Conservation (phyloP, 2,329 filamentous ascomycete genomes). For the Teratosphaeriaceae sp. region DNA sequence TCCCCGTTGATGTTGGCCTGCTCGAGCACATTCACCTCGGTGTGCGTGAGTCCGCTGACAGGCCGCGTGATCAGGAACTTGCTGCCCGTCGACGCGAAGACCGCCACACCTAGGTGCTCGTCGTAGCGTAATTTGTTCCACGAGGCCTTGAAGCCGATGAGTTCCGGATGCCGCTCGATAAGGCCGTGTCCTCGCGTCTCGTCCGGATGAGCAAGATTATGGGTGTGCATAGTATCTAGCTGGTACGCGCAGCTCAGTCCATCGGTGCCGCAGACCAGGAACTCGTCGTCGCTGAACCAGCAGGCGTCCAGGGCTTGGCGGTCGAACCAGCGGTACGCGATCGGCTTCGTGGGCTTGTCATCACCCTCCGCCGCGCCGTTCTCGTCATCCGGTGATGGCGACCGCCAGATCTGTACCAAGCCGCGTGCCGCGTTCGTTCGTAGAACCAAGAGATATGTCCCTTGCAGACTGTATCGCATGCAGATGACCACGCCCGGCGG, state of each 20-base stretch:
- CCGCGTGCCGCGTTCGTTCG: constrained; percentile 25
- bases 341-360: constrained; percentile 30
- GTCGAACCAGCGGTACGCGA: constrained; percentile 36
- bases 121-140: constrained; percentile 34
- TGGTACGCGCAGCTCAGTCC: constrained; percentile 15
- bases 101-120: constrained; percentile 23
- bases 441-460: constrained; percentile 24
- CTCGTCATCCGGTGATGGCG: constrained; percentile 5
- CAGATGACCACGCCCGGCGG: constrained; percentile 22
- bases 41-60: constrained; percentile 17
- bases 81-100: constrained; percentile 25
- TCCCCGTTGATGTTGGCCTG: background rate
- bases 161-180: background rate
- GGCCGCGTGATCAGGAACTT: constrained; percentile 29
- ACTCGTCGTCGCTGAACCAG: constrained; percentile 38
- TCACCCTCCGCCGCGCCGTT: too few relatives aligned
- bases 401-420: constrained; percentile 26
- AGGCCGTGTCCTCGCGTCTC: constrained; percentile 2
- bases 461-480: constrained; percentile 26
- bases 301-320: constrained; percentile 37
- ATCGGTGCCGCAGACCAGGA: constrained; percentile 39
- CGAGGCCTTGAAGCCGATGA: constrained; percentile 3
- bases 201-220: constrained; percentile 1
- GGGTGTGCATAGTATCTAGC: constrained; percentile 8
- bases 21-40: constrained; percentile 7